Evolutionary conservation across 345 rosid species (phyloP).

Genomic region (Cardiospermum halicacabum): DNA sequence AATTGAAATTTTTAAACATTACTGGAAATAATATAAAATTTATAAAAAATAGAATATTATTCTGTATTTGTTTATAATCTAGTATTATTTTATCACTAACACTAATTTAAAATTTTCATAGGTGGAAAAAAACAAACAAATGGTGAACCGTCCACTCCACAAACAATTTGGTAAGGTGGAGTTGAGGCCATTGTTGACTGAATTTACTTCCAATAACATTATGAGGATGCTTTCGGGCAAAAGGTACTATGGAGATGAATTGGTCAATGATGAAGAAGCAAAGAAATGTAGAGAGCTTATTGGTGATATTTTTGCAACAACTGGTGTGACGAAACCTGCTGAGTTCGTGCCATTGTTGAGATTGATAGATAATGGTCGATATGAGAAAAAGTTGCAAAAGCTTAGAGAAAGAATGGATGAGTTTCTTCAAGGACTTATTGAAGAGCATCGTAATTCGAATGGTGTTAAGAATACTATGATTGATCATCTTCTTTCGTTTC

Average conservation of each 20-base stretch:
- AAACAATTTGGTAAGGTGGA: conserved; percentile 35
- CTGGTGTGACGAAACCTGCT: conserved; percentile 25
- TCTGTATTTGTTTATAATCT: no score
- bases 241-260: conserved; percentile 42
- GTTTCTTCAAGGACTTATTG: conserved; percentile 44
- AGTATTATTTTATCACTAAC: no score
- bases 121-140: no score
- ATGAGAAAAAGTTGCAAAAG: conserved; percentile 26
- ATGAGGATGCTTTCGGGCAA: conserved; percentile 53
- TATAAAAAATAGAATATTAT: no score
- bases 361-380: conserved; percentile 22
- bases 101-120: no score
- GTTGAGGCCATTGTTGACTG: conserved; percentile 33
- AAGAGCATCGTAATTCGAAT: conserved; percentile 32
- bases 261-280: conserved; percentile 31
- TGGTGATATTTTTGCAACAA: conserved; percentile 9
- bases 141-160: no score
- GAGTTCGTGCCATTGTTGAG: conserved; percentile 37
- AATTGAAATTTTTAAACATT: no score
- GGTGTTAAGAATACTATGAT: conserved; percentile 40
- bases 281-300: conserved; percentile 27
- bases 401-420: conserved; percentile 30
- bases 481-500: conserved; percentile 48
- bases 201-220: conserved; percentile 29
- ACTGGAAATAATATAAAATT: no score